Base-by-base conservation (phyloP, 2,329 filamentous ascomycete species). In the Calonectria pseudoreteaudii region DNA sequence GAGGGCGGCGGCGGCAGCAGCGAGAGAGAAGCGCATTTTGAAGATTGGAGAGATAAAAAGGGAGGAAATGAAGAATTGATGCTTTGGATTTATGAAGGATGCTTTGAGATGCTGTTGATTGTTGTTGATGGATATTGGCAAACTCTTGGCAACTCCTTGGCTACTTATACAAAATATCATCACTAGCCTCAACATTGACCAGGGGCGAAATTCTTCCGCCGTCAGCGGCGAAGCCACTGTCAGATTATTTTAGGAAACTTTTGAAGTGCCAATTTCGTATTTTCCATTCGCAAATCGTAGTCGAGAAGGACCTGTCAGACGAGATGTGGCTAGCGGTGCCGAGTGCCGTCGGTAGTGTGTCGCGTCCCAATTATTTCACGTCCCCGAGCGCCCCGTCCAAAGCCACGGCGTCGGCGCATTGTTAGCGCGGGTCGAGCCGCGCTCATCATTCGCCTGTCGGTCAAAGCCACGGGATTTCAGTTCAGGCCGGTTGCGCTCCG, bases 11-110 rank as follows among this genome's bases (percentile, higher is more conserved):
- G 75, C 69, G 62, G 76, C 78, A 38, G 78, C 71, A 34, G 75
- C 68, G 52, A 79, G 38, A 31, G 78, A 75, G 70, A 80, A 64
- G 30, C 70, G 79, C 78, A 82, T 81, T 6, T 70, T 76, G 16
- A 62, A 28, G n/a, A 36, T n/a, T 31, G 38, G 23, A 44, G 10
- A 5, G 41, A 7, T 68, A 13, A 47, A 30, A 14, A 3, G n/a
- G 16, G 9, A 23, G 36, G 41, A 44, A n/a, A 3, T 30, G 14
- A n/a, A 8, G 18, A 34, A 18, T 47, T 41, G 36, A 6, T 62
- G 34, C 14, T 62, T 41, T 62, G 23, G n/a, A n/a, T 56, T 36
- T 30, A 20, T 23, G 20, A 18, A 23, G 4, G 30, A 26, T 62
- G 56, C 23, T 30, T 58, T 26, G 52, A 44, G 36, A 47, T 58